phyloP scores from a whole-genome alignment of 2,329 filamentous ascomycete genomes.

The Dendrostoma leiphaemia region DNA sequence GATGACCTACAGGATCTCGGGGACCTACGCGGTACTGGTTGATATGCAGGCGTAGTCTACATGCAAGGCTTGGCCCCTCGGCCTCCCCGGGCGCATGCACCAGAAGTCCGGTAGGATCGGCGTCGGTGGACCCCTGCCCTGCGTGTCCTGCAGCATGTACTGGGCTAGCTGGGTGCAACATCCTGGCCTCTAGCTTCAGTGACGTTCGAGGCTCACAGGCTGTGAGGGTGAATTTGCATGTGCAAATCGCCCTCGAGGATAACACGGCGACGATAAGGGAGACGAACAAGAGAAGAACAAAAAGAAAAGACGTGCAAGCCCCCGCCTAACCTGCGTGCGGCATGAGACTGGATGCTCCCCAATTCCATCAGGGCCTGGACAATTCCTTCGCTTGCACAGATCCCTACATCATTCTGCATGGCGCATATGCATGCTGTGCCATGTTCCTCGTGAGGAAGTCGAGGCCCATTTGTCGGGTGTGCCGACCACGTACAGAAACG shows the following conservation, averaged over 20 bases:
- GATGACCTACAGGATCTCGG: no score
- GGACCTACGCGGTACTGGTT: no score
- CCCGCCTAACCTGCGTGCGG: background rate
- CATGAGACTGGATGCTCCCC: background rate
- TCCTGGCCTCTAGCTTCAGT: background rate
- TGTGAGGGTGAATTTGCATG: no score
- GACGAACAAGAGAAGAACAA: no score
- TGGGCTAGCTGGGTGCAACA: background rate
- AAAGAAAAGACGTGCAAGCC: background rate
- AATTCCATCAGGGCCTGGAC: background rate
- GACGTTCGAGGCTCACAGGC: background rate
- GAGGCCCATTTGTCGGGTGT: background rate
- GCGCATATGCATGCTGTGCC: background rate
- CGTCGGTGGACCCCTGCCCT: background rate
- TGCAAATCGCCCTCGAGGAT: no score
- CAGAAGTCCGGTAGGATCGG: background rate
- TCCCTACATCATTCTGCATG: background rate
- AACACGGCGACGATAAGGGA: no score
- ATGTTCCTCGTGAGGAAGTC: background rate
- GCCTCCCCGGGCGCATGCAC: background rate
- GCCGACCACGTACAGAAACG: background rate
- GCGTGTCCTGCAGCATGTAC: no score
- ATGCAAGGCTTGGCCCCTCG: background rate
- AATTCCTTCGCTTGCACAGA: background rate
- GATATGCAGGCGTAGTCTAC: no score